phyloP scores from a whole-genome alignment of 31 red algal species.

The Porphyra umbilicalis region DNA sequence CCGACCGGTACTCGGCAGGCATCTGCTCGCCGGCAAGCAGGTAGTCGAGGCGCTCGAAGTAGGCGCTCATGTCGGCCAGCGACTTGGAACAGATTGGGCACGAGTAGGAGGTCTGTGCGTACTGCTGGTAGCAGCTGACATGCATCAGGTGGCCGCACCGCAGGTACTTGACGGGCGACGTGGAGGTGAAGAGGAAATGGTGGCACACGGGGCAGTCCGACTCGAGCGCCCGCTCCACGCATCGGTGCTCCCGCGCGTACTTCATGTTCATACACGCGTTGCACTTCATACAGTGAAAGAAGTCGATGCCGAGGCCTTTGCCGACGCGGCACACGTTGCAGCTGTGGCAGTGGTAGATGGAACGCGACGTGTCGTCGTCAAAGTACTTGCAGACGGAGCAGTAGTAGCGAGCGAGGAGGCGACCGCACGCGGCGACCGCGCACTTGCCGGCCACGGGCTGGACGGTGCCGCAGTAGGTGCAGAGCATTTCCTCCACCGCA shows the following conservation, averaged over 20 bases:
- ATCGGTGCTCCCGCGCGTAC: slow-evolving; percentile 62
- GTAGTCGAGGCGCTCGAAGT: slow-evolving; percentile 59
- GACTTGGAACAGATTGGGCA: slow-evolving; percentile 87
- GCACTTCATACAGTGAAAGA: slow-evolving; percentile 98
- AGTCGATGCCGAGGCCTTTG: slow-evolving; percentile 89
- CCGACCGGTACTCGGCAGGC: slow-evolving; percentile 60
- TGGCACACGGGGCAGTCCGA: slow-evolving; percentile 93
- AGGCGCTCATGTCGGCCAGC: slow-evolving; percentile 60
- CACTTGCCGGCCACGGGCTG: slow-evolving; percentile 71
- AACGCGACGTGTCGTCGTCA: slow-evolving; percentile 60
- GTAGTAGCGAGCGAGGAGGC: slow-evolving; percentile 71
- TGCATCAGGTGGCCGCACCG: slow-evolving; percentile 98
- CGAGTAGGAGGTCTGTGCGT: slow-evolving; percentile 17
- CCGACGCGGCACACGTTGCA: slow-evolving; percentile 97
- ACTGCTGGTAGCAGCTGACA: slow-evolving; percentile 51
- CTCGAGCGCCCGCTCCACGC: slow-evolving; percentile 81
- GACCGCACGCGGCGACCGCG: slow-evolving; percentile 43
- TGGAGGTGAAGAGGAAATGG: slow-evolving; percentile 86
- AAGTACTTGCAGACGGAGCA: slow-evolving; percentile 86
- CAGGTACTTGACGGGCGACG: slow-evolving; percentile 82
- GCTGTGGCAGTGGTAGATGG: slow-evolving; percentile 91
- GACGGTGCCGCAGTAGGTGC: slow-evolving; percentile 72
- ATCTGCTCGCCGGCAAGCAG: slow-evolving; percentile 50
- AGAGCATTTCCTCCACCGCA: slow-evolving; percentile 66
- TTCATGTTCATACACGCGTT: slow-evolving; percentile 90